Evolutionary conservation across 2,329 filamentous ascomycete species (phyloP), one percentile per base, ranked within the genome.

Genomic region (Gremmenia infestans): DNA sequence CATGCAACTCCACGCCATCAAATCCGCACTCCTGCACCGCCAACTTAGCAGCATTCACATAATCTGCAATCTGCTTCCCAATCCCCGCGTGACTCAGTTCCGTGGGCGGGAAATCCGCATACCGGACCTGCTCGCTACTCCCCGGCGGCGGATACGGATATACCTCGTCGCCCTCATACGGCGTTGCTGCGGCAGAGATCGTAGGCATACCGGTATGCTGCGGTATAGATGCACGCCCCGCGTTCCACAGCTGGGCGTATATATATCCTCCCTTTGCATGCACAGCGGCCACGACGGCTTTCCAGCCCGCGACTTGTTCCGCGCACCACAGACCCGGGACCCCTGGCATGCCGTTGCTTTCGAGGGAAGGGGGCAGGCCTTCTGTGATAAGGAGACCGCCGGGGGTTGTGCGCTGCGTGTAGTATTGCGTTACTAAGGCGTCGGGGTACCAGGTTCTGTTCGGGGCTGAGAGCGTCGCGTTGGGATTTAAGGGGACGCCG

Each of bases 221-320:
- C 0, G 69, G 59, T 63, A 79, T 59, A 3, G 72, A 73, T 22
- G 69, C 66, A 6, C 83, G 77, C 5, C 84, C 83, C 0, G 82
- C 71, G 2, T 78, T 78, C 81, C 82, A 86, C 0, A 87, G 72
- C 67, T 87, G 83, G 3, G 77, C 68, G 69, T 78, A 85, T 59
- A 85, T 81, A 62, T 74, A 78, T 22, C 75, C 76, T 25, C 80
- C 80, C 65, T 83, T 81, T 37, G 73, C 73, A 70, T 87, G 83
- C 2, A 86, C 81, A 3, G 76, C 78, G 48, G 79, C 74, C 0
- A 79, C 81, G 40, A 86, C 73, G 49, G 74, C 71, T 58, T 78
- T 80, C 83, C 83, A 86, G 0, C 74, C 78, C 4, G 72, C 73
- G 46, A 81, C 72, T 62, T 83, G 80, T 35, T 72, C 73, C 1